Base-by-base conservation (phyloP, 148 eudicot genomes). In the Vaccinium corymbosum region DNA sequence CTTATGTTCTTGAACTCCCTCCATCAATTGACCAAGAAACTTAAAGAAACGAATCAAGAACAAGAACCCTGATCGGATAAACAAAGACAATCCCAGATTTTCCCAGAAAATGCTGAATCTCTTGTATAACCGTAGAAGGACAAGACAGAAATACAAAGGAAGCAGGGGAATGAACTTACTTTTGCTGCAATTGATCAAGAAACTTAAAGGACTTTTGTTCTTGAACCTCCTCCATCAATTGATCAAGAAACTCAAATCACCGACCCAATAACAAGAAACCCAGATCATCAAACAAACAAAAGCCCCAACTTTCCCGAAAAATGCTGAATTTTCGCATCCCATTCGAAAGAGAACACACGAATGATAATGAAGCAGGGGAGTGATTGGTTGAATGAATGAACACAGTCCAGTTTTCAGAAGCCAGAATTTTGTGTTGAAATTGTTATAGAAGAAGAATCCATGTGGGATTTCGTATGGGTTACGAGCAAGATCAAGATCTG, bases 401-500 rank as follows among this genome's bases (percentile, higher is more conserved):
- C 22, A 85, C 53, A 35, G 38, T 35, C 56, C 82, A 61, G 50
- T 0, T 56, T 56, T 55, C 32, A 55, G 68, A 79, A 79, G 68
- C 14, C 55, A 35, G 15, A 62, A 7, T 10, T 62, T 20, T 38
- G 73, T n/a, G 12, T 80, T 7, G 73, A 9, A 38, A 62, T 20
- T 19, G 19, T 20, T 52, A 20, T 11, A 12, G 71, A 15, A 86
- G 75, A 78, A 68, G 80, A 77, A 62, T 71, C 85, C 78, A 56
- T 56, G 38, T 13, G n/a, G 59, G 80, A 61, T 51, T 76, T 46
- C 1, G 64, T 13, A 25, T 7, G 20, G 42, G 7, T 25, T 4
- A 27, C 53, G 52, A 68, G 71, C 82, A 84, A 75, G 79, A 80
- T 66, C 84, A 84, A 76, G 86, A 86, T 83, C 84, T 81, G 77